Percentiles rank a stretch among this genome's conserved stretches.
These are phyloP conservation scores for Eragrostis curvula DNA, from an alignment of 176 grass and related monocot genomes.

Conservation along the genomic window DNA sequence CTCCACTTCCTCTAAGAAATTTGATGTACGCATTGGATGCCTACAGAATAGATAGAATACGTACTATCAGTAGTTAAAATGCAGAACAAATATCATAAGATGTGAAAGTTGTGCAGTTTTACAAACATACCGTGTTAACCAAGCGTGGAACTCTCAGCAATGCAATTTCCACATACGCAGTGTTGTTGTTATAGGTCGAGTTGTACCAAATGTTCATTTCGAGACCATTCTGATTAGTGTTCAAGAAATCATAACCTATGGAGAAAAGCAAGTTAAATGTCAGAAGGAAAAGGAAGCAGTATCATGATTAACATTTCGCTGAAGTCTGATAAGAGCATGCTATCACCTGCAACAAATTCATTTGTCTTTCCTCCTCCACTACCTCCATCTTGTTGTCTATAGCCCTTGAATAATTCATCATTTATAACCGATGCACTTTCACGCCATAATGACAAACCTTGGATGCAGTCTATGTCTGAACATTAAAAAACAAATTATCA, in stretches of 20 bases:
- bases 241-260: constrained; percentile 84
- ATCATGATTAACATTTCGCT: not conserved
- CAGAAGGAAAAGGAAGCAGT: not conserved
- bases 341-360: constrained; percentile 80
- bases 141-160: constrained; percentile 75
- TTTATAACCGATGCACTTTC: constrained; percentile 66
- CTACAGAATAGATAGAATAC: constrained; percentile 40
- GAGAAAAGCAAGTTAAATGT: constrained; percentile 21
- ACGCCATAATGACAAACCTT: constrained; percentile 77
- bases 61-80: not conserved
- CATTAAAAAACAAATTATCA: constrained; percentile 23
- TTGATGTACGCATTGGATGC: constrained; percentile 78
- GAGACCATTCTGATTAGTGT: constrained; percentile 64
- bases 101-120: not conserved
- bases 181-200: constrained; percentile 86
- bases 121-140: constrained; percentile 67
- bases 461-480: constrained; percentile 76
- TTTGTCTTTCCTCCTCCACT: constrained; percentile 58
- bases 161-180: constrained; percentile 34
- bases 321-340: constrained; percentile 12
- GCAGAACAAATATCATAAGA: not conserved
- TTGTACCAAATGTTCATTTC: constrained; percentile 92
- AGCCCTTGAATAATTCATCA: constrained; percentile 82
- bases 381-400: constrained; percentile 50
- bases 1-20: constrained; percentile 65